Conservation (phyloP, 129 eudicot genomes). For the carrot (Daucus carota) region DH1_v3.0 NC_030386.2:24278501-24279000, state of each 20-base stretch:
- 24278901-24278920: neutral
- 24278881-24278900: neutral
- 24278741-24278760: no score
- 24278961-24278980: neutral
- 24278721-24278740: neutral
- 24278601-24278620: neutral
- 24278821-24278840: neutral
- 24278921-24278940: neutral
- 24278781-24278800: neutral
- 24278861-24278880: neutral
- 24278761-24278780: no score
- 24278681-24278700: neutral
- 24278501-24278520: constrained; percentile 12
- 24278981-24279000: neutral
- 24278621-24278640: neutral
- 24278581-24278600: constrained; percentile 10
- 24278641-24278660: neutral
- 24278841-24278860: neutral
- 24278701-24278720: neutral
- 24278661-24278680: neutral
- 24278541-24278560: neutral
- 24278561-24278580: neutral
- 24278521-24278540: neutral
- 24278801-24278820: neutral
- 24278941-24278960: neutral